Conservation (phyloP, 768 basidiomycete genomes). For the Leccinum subtestaceum region DNA sequence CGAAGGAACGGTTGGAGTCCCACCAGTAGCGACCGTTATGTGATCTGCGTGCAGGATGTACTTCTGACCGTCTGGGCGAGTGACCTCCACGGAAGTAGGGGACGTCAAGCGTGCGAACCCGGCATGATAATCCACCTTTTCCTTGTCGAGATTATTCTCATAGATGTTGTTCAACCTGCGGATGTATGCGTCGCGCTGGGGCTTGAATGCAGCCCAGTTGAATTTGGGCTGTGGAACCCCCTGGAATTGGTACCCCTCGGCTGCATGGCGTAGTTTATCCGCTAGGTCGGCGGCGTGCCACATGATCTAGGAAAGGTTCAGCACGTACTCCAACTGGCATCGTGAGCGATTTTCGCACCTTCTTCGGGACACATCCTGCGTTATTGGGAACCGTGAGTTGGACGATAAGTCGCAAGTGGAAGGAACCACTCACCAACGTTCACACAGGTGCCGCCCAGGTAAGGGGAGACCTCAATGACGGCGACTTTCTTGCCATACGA, state of each 20-base stretch:
- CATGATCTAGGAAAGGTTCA: conserved; percentile 67
- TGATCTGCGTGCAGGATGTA: conserved; percentile 76
- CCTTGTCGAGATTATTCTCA: conserved; percentile 82
- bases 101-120: conserved; percentile 76
- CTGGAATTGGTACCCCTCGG: conserved; percentile 68
- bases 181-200: conserved; percentile 95
- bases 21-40: conserved; percentile 85
- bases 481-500: conserved; percentile 92
- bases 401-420: neutral
- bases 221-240: conserved; percentile 62
- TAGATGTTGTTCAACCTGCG: conserved; percentile 87
- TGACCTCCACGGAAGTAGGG: conserved; percentile 69
- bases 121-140: conserved; percentile 82
- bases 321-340: neutral
- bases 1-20: conserved; percentile 73
- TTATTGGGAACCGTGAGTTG: conserved; percentile 9
- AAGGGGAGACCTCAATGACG: conserved; percentile 70
- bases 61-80: conserved; percentile 58
- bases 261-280: conserved; percentile 78
- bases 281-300: conserved; percentile 93
- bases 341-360: conserved; percentile 42
- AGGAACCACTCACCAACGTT: conserved; percentile 75
- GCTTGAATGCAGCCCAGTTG: conserved; percentile 89
- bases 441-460: conserved; percentile 93
- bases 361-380: conserved; percentile 95